These are phyloP conservation scores for Licmophora abbreviata DNA, from an alignment of 108 stramenopile species.

Conservation along the genomic window DNA sequence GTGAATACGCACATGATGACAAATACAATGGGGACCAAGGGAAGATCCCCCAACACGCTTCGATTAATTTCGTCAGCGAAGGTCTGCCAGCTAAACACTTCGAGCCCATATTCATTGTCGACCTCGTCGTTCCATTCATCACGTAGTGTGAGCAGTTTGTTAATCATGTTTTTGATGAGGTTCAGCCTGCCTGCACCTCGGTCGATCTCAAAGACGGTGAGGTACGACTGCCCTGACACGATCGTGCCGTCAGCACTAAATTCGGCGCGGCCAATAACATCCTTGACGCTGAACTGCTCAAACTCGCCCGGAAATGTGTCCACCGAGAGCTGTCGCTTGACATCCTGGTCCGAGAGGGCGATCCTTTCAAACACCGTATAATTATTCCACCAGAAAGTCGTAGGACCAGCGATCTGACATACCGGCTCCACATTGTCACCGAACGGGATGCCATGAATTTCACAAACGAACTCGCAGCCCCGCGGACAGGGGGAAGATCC, in stretches of 20 bases:
- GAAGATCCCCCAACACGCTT: constrained; percentile 7
- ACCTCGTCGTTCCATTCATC: constrained; percentile 5
- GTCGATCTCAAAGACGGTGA: constrained; percentile 1
- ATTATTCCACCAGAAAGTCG: constrained; percentile 10
- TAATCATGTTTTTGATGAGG: constrained; percentile 7
- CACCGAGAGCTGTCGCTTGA: constrained; percentile 5
- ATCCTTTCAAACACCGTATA: constrained; percentile 1
- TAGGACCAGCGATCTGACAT: constrained; percentile 6
- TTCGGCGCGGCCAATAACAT: constrained; percentile 4
- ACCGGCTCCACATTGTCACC: constrained; percentile 4
- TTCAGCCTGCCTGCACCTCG: not conserved
- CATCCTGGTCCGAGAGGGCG: constrained; percentile 1
- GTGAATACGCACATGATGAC: constrained; percentile 15
- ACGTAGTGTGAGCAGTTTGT: constrained; percentile 4
- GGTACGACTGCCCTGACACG: not conserved
- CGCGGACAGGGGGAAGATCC: too few species aligned
- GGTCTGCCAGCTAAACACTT: not conserved
- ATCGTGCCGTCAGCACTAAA: not conserved
- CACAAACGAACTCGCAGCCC: constrained; percentile 11
- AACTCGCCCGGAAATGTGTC: constrained; percentile 1
- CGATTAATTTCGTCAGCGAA: constrained; percentile 13
- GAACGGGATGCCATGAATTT: not conserved
- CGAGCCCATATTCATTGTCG: constrained; percentile 1
- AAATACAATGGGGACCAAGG: constrained; percentile 13
- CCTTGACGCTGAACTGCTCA: not conserved